Conservation (phyloP, 2,329 filamentous ascomycete genomes). For the Pestalotiopsis sp. region DNA sequence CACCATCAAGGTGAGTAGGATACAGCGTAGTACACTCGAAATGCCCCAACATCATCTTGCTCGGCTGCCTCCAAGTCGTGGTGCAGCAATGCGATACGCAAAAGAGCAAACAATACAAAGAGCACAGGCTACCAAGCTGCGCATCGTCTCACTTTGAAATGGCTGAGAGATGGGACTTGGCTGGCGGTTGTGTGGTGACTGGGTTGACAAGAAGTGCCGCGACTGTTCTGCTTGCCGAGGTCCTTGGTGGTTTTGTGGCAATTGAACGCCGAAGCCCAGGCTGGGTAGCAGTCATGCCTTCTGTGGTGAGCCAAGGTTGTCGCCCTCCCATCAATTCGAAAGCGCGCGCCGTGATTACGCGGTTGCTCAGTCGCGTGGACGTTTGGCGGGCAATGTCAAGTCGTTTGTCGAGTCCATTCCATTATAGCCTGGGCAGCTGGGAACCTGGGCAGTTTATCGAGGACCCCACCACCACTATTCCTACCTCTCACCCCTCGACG, state of each 20-base stretch:
- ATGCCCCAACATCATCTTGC: background rate
- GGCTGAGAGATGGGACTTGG: background rate
- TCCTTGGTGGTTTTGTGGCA: background rate
- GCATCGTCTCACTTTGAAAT: background rate
- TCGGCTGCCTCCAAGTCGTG: background rate
- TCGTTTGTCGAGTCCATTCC: background rate
- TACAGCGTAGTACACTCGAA: background rate
- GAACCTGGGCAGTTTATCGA: background rate
- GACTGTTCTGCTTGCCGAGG: background rate
- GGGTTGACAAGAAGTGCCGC: background rate
- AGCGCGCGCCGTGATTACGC: background rate
- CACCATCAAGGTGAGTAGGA: constrained; percentile 49
- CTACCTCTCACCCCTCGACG: background rate
- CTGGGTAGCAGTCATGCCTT: background rate
- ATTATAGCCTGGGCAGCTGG: background rate
- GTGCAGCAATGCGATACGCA: background rate
- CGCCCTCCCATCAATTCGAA: background rate
- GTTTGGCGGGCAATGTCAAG: background rate
- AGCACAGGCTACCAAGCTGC: background rate
- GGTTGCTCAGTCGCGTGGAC: background rate
- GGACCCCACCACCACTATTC: background rate
- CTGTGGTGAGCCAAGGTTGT: background rate
- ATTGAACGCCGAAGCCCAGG: background rate
- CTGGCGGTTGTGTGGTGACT: background rate
- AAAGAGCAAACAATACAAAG: background rate